Percentiles rank a stretch among this genome's conserved stretches.
Evolutionary conservation across 495 filamentous ascomycete species (phyloP).

Genomic region (Cenococcum geophilum): DNA sequence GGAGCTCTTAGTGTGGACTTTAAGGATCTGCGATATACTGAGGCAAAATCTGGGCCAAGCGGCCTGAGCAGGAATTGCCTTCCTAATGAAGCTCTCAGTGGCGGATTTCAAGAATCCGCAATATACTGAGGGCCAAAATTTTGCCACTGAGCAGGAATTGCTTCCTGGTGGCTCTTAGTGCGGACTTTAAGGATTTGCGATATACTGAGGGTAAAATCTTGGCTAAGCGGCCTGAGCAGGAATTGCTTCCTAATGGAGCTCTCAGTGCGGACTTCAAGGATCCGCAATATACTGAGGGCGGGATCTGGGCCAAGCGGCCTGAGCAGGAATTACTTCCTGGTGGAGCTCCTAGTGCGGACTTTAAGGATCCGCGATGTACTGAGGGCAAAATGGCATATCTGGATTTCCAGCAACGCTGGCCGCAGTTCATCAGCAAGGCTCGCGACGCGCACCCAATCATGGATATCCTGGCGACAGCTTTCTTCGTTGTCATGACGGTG

Average conservation of each 20-base stretch:
- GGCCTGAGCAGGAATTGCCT: neutral
- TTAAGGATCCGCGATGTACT: neutral
- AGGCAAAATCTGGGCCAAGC: conserved; percentile 4
- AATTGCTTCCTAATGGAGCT: too few species aligned
- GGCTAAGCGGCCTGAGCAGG: too few species aligned
- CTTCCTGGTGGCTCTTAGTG: too few species aligned
- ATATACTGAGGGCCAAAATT: too few species aligned
- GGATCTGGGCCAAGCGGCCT: conserved; percentile 5
- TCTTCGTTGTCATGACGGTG: conserved; percentile 12
- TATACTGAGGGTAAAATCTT: too few species aligned
- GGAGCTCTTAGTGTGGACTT: conserved; percentile 4
- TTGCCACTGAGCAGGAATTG: too few species aligned
- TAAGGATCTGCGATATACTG: too few species aligned
- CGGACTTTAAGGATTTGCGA: too few species aligned
- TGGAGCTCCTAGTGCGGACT: too few species aligned
- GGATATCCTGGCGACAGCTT: conserved; percentile 13
- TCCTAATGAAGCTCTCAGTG: neutral
- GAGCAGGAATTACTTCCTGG: too few species aligned
- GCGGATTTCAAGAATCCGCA: too few species aligned
- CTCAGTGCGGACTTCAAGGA: too few species aligned
- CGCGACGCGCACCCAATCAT: conserved; percentile 9
- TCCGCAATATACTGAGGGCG: neutral
- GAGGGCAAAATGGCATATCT: conserved; percentile 6
- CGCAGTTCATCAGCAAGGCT: conserved; percentile 11
- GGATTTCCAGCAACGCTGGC: conserved; percentile 11